A percentile compares a stretch with the other conserved stretches of the same genome.
Conservation (phyloP, 129 eudicot species). For the Arctium minus region DNA sequence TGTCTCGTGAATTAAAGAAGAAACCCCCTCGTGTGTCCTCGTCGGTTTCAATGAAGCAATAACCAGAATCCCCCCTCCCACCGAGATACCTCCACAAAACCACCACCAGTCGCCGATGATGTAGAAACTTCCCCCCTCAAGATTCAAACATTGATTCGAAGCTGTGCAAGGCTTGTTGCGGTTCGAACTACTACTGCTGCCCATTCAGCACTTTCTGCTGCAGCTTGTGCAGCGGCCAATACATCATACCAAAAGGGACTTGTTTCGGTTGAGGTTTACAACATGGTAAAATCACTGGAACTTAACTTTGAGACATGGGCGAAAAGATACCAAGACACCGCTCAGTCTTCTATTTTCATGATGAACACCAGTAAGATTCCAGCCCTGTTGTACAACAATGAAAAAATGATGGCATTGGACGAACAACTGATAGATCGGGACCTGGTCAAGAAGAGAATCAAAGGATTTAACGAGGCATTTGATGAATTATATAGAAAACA, state of each 20-base stretch:
- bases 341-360: constrained; percentile 59
- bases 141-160: constrained; percentile 42
- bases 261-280: constrained; percentile 40
- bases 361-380: constrained; percentile 75
- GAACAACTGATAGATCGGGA: constrained; percentile 41
- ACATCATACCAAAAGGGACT: constrained; percentile 38
- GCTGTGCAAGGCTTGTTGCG: constrained; percentile 79
- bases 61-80: no score
- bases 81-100: no score
- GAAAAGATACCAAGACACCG: constrained; percentile 44
- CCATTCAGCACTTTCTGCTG: constrained; percentile 83
- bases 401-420: constrained; percentile 37
- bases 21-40: no score
- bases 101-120: no score
- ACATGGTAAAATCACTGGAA: constrained; percentile 54
- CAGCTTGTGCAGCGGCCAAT: constrained; percentile 74
- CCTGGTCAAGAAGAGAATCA: constrained; percentile 45
- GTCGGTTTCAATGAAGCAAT: no score
- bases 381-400: constrained; percentile 45
- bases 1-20: no score
- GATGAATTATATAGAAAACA: constrained; percentile 64
- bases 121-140: no score
- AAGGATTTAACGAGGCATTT: constrained; percentile 52
- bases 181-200: constrained; percentile 85
- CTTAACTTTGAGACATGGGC: constrained; percentile 75